Conservation (phyloP, 495 filamentous ascomycete species). For the Aspergillus homomorphus region DNA sequence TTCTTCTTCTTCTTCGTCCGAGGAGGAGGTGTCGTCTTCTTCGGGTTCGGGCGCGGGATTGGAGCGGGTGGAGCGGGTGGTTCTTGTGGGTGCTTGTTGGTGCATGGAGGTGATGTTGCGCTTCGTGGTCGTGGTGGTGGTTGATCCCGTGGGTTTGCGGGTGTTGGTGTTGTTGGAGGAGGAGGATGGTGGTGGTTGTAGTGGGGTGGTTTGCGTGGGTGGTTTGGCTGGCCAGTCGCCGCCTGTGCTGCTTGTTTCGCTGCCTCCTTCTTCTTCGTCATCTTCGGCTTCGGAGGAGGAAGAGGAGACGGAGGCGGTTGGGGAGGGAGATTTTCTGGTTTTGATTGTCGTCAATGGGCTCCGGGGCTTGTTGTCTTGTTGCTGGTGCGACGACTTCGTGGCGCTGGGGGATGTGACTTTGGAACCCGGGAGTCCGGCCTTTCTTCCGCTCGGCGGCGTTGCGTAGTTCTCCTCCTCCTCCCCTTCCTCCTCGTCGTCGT, state of each 20-base stretch:
- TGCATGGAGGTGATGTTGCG: no score
- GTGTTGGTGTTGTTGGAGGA: neutral
- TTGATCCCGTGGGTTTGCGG: neutral
- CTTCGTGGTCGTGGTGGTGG: neutral
- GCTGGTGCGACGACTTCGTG: neutral
- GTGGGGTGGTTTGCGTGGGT: neutral
- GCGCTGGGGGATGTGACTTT: neutral
- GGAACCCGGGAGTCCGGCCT: no score
- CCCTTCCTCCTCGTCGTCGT: slow-evolving; percentile 3
- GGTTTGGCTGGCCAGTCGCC: neutral
- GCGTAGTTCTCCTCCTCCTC: neutral
- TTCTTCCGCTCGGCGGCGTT: neutral
- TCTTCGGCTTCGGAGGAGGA: neutral
- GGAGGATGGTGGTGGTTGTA: neutral
- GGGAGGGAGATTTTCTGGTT: neutral
- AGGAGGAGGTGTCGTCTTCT: neutral
- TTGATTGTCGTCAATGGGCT: neutral
- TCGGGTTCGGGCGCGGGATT: slow-evolving; percentile 6
- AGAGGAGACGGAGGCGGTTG: neutral
- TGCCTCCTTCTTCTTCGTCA: neutral
- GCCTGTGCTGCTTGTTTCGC: neutral
- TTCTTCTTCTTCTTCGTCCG: slow-evolving; percentile 4
- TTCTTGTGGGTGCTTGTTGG: no score
- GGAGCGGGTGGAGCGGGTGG: neutral
- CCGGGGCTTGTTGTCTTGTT: neutral